Conservation (phyloP, 2,329 filamentous ascomycete species). For the Tolypocladium capitatum region DNA sequence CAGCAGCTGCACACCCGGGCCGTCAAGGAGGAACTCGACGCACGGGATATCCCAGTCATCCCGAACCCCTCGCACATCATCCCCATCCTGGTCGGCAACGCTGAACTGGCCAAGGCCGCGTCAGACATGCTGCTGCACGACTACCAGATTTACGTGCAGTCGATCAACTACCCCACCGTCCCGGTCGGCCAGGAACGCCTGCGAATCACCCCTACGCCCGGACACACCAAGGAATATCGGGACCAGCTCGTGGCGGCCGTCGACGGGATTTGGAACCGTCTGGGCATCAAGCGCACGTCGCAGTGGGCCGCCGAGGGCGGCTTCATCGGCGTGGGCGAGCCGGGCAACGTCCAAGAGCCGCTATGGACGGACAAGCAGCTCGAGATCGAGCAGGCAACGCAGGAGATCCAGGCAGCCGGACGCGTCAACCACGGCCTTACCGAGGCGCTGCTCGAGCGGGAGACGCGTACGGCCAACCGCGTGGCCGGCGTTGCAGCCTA, state of each 20-base stretch:
- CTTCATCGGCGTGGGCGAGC: slow-evolving; percentile 84
- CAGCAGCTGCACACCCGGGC: slow-evolving; percentile 95
- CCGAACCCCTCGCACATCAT: slow-evolving; percentile 96
- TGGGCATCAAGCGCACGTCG: slow-evolving; percentile 82
- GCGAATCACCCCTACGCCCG: slow-evolving; percentile 89
- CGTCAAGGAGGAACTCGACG: slow-evolving; percentile 72
- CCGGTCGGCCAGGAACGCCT: slow-evolving; percentile 96
- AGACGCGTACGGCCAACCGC: slow-evolving; percentile 23
- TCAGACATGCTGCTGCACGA: slow-evolving; percentile 84
- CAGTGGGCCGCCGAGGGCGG: slow-evolving; percentile 87
- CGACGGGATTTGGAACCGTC: slow-evolving; percentile 75
- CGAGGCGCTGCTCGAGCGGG: slow-evolving; percentile 45
- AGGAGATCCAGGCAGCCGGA: slow-evolving; percentile 42
- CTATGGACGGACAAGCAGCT: slow-evolving; percentile 90
- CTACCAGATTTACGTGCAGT: slow-evolving; percentile 92
- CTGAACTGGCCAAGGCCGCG: slow-evolving; percentile 80
- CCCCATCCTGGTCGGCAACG: slow-evolving; percentile 85
- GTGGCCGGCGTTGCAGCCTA: slow-evolving; percentile 15
- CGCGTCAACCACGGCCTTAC: slow-evolving; percentile 30
- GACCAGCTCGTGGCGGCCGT: slow-evolving; percentile 75
- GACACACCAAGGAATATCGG: slow-evolving; percentile 73
- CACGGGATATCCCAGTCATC: slow-evolving; percentile 84
- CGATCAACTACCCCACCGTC: slow-evolving; percentile 97
- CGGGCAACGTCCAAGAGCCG: slow-evolving; percentile 48
- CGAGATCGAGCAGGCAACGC: slow-evolving; percentile 53